Conservation (phyloP, 495 filamentous ascomycete species). For the Penicillium alfredii region DNA sequence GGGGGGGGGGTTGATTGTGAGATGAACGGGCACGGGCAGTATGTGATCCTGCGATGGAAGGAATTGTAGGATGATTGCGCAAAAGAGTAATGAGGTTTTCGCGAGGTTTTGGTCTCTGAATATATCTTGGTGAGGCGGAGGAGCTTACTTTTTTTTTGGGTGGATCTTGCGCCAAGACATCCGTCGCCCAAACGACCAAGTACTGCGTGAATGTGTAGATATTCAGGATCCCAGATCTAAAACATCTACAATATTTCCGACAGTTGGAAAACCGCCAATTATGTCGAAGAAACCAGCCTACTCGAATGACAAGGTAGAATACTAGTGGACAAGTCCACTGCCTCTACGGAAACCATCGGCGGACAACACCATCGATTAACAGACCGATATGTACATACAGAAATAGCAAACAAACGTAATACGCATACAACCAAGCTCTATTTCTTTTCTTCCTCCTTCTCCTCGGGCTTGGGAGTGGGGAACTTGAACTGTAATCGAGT, state of each 20-base stretch:
- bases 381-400: conserved; percentile 44
- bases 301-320: too few relatives aligned
- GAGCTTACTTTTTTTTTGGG: background rate
- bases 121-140: background rate
- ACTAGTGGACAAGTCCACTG: too few relatives aligned
- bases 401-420: conserved; percentile 32
- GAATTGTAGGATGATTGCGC: too few relatives aligned
- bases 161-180: background rate
- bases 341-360: conserved; percentile 2
- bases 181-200: too few relatives aligned
- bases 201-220: too few relatives aligned
- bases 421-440: conserved; percentile 48
- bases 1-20: conserved; percentile 2
- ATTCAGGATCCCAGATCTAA: too few relatives aligned
- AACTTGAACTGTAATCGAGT: conserved; percentile 64
- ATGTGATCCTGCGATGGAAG: background rate
- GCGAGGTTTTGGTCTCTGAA: background rate
- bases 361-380: conserved; percentile 30
- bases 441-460: conserved; percentile 91
- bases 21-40: background rate
- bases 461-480: conserved; percentile 90
- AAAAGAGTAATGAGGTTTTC: too few relatives aligned
- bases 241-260: too few relatives aligned
- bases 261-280: too few relatives aligned
- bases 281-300: too few relatives aligned